These are phyloP conservation scores for Byssothecium circinans DNA, from an alignment of 2,329 filamentous ascomycete species.

Conservation along the genomic window DNA sequence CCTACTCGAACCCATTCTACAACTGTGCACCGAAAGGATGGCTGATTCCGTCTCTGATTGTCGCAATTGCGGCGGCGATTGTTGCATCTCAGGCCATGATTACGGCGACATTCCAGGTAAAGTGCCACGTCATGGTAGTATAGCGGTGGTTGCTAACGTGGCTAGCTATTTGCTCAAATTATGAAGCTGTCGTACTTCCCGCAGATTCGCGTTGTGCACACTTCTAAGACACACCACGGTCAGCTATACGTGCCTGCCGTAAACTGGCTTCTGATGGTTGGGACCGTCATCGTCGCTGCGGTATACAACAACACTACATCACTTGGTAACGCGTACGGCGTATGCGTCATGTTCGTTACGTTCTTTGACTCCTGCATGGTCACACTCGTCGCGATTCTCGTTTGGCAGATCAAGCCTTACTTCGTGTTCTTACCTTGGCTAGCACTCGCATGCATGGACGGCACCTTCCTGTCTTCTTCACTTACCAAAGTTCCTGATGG, in stretches of 20 bases:
- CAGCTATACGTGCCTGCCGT: slow-evolving; percentile 76
- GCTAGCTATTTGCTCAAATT: slow-evolving; percentile 63
- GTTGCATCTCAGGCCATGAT: slow-evolving; percentile 80
- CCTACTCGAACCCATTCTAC: slow-evolving; percentile 74
- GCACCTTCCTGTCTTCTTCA: slow-evolving; percentile 68
- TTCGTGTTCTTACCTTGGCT: slow-evolving; percentile 66
- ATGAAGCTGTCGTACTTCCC: slow-evolving; percentile 76
- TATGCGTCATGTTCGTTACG: slow-evolving; percentile 78
- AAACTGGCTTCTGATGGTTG: slow-evolving; percentile 77
- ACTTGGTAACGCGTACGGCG: slow-evolving; percentile 74
- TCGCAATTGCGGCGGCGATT: slow-evolving; percentile 70
- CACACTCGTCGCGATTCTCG: slow-evolving; percentile 68
- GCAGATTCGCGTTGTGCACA: slow-evolving; percentile 73
- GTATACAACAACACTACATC: slow-evolving; percentile 68
- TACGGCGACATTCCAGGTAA: slow-evolving; percentile 71
- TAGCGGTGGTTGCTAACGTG: slow-evolving; percentile 22
- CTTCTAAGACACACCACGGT: slow-evolving; percentile 68
- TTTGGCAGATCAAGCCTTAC: slow-evolving; percentile 66
- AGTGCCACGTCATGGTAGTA: slow-evolving; percentile 2
- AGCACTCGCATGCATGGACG: slow-evolving; percentile 67
- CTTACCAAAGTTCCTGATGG: slow-evolving; percentile 74
- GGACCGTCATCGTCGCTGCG: slow-evolving; percentile 72
- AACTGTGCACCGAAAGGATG: slow-evolving; percentile 67
- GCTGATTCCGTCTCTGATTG: slow-evolving; percentile 67
- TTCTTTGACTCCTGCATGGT: slow-evolving; percentile 79